Evolutionary conservation across 495 filamentous ascomycete species (phyloP), one percentile per base, ranked within the genome.

Genomic region (Beverwykella pulmonaria): DNA sequence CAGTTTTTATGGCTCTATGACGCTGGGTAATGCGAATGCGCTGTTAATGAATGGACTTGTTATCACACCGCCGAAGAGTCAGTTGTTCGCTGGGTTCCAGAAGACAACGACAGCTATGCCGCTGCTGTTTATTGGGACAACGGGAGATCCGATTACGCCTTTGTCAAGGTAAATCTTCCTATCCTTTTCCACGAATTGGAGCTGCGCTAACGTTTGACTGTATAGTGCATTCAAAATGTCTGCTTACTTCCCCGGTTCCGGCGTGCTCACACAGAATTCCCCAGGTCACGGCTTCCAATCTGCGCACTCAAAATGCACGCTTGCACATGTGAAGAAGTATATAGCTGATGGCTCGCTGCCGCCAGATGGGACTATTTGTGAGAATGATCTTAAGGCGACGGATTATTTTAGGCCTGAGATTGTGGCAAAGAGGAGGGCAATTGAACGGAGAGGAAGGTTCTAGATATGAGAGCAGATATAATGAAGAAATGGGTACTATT

Each of bases 111-210:
- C 32, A 7, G 76, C 68, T 9, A 73, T 77, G 48, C 84, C 84
- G 8, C 75, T 87, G 12, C 73, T 88, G 25, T 81, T 83, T 52
- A 73, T 87, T 8, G 79, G 77, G 29, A 87, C 84, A 29, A 77
- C 76, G 4, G 80, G 77, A 2, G 86, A 88, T 60, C 85, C 85
- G 14, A 78, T 86, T 5, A 80, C 84, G 5, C 85, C 85, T 1
- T 57, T 83, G 6, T 54, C 52, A 8, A 52, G 48, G 48, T 52
- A 26, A 25, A 19, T 52, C 3, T 23, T 29, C 9, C 22, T 29
- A 52, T 17, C 9, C 26, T 26, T 3, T 26, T 19, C 23, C 15
- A n/a, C 44, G n/a, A n/a, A n/a, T n/a, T n/a, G 5, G 20, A 17
- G 20, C 20, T 6, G 5, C 5, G 22, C 22, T 52, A 52, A 52